Evolutionary conservation across 2,329 filamentous ascomycete genomes (phyloP).

Genomic region (Colletotrichum plurivorum): DNA sequence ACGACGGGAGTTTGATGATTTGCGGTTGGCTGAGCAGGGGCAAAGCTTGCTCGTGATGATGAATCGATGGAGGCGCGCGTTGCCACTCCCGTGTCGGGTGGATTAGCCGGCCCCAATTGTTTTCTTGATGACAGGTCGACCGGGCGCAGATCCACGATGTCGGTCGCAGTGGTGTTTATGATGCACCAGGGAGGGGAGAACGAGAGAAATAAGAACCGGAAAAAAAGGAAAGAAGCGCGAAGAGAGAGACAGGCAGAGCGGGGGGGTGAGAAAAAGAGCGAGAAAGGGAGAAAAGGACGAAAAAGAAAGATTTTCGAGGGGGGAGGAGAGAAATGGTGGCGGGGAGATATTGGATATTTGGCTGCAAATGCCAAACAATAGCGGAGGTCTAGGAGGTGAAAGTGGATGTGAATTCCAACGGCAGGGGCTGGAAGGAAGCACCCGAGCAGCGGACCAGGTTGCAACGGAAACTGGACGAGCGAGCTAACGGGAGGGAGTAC

Average conservation of each 20-base stretch:
- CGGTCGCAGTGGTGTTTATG: slow-evolving; percentile 23
- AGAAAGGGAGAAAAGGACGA: slow-evolving; percentile 7
- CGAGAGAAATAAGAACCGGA: background rate
- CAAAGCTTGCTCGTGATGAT: slow-evolving; percentile 30
- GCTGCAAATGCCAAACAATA: slow-evolving; percentile 38
- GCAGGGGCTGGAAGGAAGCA: slow-evolving; percentile 32
- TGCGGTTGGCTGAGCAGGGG: slow-evolving; percentile 30
- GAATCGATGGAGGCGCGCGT: slow-evolving; percentile 19
- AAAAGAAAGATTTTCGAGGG: background rate
- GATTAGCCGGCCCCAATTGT: slow-evolving; percentile 17
- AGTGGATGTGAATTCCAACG: slow-evolving; percentile 36
- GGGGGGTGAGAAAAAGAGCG: background rate
- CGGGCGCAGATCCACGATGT: slow-evolving; percentile 24
- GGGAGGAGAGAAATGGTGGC: slow-evolving; percentile 22
- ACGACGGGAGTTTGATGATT: slow-evolving; percentile 10
- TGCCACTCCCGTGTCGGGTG: slow-evolving; percentile 30
- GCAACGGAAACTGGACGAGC: slow-evolving; percentile 21
- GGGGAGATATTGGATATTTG: slow-evolving; percentile 40
- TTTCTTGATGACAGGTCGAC: slow-evolving; percentile 20
- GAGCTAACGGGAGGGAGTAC: background rate
- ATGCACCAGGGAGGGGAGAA: slow-evolving; percentile 19
- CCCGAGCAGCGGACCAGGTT: slow-evolving; percentile 31
- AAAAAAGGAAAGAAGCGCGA: slow-evolving; percentile 2
- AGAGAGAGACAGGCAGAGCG: background rate
- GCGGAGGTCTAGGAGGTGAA: slow-evolving; percentile 27